Percentiles rank a stretch among this genome's conserved stretches.
Conservation (phyloP, 2,329 filamentous ascomycete genomes). For the Penicillium sclerotigenum region DNA sequence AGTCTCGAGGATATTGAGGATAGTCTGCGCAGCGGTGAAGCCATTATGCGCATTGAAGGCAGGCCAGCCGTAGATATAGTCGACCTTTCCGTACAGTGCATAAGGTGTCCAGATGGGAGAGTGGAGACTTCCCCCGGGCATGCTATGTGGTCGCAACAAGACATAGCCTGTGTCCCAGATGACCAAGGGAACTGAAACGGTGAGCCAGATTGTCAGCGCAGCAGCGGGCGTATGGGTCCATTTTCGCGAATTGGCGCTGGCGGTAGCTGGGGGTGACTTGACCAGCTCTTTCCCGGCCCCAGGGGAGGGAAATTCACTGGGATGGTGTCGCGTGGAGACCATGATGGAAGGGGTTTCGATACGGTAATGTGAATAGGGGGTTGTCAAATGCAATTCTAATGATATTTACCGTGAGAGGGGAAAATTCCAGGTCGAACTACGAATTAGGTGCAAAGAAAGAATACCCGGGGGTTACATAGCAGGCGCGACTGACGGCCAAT, state of each 20-base stretch:
- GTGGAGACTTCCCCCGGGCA: conserved; percentile 73
- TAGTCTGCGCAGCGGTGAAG: conserved; percentile 72
- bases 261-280: conserved; percentile 28
- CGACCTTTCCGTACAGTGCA: conserved; percentile 72
- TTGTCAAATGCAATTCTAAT: not conserved
- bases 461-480: not conserved
- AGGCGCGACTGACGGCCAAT: conserved; percentile 9
- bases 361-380: not conserved
- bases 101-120: conserved; percentile 73
- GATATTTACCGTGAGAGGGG: not conserved
- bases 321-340: conserved; percentile 58
- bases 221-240: conserved; percentile 61
- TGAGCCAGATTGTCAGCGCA: conserved; percentile 66
- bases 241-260: conserved; percentile 24
- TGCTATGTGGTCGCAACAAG: conserved; percentile 72
- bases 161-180: conserved; percentile 80
- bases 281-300: conserved; percentile 22
- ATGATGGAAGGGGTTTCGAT: conserved; percentile 23
- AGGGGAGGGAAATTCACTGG: conserved; percentile 47
- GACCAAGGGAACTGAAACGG: conserved; percentile 72
- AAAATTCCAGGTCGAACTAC: not conserved
- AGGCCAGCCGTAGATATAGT: conserved; percentile 77
- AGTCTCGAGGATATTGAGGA: conserved; percentile 67
- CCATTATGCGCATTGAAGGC: conserved; percentile 66
- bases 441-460: not conserved